Evolutionary conservation across 2,329 filamentous ascomycete species (phyloP).

Genomic region (Alternaria brassicae): DNA sequence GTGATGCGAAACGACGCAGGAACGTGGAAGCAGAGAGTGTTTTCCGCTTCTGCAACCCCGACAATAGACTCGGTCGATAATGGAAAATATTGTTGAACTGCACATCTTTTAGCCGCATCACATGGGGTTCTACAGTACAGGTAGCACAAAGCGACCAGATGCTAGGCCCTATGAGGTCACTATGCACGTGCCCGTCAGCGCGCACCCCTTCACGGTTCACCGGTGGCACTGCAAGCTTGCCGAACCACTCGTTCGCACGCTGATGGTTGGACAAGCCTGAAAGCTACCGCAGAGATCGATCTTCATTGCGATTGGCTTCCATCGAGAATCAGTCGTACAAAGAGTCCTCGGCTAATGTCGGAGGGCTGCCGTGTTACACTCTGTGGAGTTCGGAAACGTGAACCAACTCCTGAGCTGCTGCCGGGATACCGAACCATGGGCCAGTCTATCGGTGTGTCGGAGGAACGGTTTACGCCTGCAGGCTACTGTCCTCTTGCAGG

Average conservation of each 20-base stretch:
- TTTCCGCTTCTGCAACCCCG: background rate
- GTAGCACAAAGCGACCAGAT: background rate
- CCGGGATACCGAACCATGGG: conserved; percentile 9
- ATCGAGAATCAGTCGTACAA: conserved; percentile 3
- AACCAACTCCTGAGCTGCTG: conserved; percentile 4
- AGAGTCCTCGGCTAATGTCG: conserved; percentile 4
- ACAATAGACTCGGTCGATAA: conserved; percentile 1
- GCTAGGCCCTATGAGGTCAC: conserved; percentile 8
- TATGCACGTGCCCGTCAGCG: conserved; percentile 24
- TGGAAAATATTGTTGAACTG: conserved; percentile 23
- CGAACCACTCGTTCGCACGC: conserved; percentile 3
- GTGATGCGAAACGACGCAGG: background rate
- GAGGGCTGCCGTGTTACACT: background rate
- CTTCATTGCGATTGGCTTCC: conserved; percentile 6
- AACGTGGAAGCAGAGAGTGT: background rate
- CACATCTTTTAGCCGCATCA: conserved; percentile 23
- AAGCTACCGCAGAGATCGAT: conserved; percentile 8
- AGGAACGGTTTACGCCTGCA: background rate
- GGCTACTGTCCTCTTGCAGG: conserved; percentile 2
- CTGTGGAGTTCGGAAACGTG: conserved; percentile 2
- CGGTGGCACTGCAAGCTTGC: conserved; percentile 14
- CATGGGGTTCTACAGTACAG: background rate
- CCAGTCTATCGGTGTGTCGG: conserved; percentile 12
- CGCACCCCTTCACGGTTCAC: conserved; percentile 15
- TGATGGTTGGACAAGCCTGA: conserved; percentile 5